Evolutionary conservation across 805 yeast species (phyloP).

Genomic region (Ogataea methanolica): DNA sequence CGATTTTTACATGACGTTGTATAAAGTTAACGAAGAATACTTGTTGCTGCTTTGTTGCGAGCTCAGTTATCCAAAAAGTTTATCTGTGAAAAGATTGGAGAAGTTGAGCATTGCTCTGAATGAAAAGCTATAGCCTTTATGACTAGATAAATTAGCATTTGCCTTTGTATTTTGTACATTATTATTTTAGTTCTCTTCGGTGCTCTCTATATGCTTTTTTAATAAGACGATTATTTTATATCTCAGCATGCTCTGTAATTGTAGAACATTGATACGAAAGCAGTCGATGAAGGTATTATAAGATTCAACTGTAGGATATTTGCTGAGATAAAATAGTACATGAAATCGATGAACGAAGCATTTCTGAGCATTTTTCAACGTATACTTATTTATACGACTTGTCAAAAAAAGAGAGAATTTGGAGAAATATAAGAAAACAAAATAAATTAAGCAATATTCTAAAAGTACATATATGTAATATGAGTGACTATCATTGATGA

Average conservation of each 20-base stretch:
- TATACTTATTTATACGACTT: too few relatives aligned
- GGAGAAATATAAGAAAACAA: background rate
- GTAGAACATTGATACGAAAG: background rate
- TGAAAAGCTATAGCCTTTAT: conserved; percentile 3
- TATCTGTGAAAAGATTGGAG: conserved; percentile 25
- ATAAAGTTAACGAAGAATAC: conserved; percentile 18
- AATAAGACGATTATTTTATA: too few relatives aligned
- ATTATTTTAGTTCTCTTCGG: too few relatives aligned
- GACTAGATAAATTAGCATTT: too few relatives aligned
- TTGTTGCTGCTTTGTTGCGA: conserved; percentile 27
- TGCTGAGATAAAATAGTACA: too few relatives aligned
- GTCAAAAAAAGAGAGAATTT: too few relatives aligned
- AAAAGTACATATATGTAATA: background rate
- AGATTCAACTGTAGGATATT: too few relatives aligned
- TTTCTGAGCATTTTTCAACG: too few relatives aligned
- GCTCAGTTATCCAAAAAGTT: conserved; percentile 24
- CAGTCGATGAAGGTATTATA: background rate
- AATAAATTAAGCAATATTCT: background rate
- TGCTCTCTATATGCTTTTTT: too few relatives aligned
- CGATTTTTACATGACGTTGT: conserved; percentile 19
- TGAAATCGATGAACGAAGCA: too few relatives aligned
- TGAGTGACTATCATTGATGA: background rate
- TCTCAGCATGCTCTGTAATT: too few relatives aligned
- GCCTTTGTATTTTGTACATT: too few relatives aligned
- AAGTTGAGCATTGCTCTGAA: conserved; percentile 7